Evolutionary conservation across 495 filamentous ascomycete species (phyloP).

Genomic region (Parathielavia appendiculata): DNA sequence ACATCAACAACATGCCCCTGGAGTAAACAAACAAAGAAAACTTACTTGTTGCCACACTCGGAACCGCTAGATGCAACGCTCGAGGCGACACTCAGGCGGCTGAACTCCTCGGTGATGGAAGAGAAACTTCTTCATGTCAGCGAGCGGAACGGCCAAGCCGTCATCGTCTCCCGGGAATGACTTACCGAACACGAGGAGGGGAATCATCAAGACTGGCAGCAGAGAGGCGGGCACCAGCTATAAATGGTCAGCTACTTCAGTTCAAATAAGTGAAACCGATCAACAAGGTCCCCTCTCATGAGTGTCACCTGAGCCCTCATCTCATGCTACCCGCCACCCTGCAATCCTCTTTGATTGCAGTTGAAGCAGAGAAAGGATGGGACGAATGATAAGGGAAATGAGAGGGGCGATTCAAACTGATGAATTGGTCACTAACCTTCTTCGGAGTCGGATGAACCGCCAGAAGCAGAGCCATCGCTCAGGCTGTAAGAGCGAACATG

Average conservation of each 20-base stretch:
- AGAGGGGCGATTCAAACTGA: not conserved
- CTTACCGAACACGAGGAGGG: constrained; percentile 12
- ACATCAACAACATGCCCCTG: not conserved
- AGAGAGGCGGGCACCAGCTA: constrained; percentile 5
- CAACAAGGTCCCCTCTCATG: not conserved
- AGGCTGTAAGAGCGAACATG: constrained; percentile 6
- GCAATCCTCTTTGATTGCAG: not conserved
- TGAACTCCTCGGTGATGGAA: constrained; percentile 6
- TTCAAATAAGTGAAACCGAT: too few species aligned
- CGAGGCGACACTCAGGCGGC: constrained; percentile 5
- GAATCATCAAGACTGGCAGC: constrained; percentile 1
- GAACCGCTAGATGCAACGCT: constrained; percentile 3
- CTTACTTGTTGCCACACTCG: constrained; percentile 5
- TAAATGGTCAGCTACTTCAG: not conserved
- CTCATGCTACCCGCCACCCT: not conserved
- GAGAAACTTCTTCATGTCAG: constrained; percentile 10
- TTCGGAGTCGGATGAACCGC: constrained; percentile 2
- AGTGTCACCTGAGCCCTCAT: not conserved
- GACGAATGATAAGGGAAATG: not conserved
- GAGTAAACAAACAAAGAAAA: not conserved
- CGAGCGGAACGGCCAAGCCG: not conserved
- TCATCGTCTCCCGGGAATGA: not conserved
- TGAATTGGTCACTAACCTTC: not conserved
- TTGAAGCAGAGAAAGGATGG: not conserved
- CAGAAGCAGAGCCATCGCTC: not conserved